Conservation (phyloP, 2,329 filamentous ascomycete genomes). For the Diplodia sapinea region DNA sequence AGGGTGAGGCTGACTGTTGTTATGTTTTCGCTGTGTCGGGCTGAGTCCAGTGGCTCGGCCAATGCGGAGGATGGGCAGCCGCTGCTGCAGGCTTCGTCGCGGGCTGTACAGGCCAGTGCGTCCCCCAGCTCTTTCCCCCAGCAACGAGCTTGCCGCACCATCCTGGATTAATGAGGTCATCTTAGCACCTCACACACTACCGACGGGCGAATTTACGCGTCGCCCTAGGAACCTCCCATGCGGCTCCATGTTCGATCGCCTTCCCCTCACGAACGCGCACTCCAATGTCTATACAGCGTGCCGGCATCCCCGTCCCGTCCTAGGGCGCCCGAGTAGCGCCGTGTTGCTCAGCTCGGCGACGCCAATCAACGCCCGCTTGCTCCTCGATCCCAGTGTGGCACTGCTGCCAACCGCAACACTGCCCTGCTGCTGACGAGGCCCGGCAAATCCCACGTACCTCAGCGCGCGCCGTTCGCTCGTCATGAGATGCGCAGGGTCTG, state of each 20-base stretch:
- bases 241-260: slow-evolving; percentile 1
- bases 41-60: slow-evolving; percentile 9
- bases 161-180: slow-evolving; percentile 23
- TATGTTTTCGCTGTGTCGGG: slow-evolving; percentile 5
- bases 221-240: neutral
- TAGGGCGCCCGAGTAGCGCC: slow-evolving; percentile 12
- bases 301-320: neutral
- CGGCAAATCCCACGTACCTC: neutral
- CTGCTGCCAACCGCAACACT: slow-evolving; percentile 11
- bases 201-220: neutral
- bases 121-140: neutral
- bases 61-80: neutral
- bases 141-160: neutral
- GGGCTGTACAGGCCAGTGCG: no score
- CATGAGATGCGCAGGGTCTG: slow-evolving; percentile 22
- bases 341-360: slow-evolving; percentile 18
- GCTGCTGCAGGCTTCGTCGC: slow-evolving; percentile 24
- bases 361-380: slow-evolving; percentile 12
- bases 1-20: neutral
- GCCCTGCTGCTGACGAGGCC: slow-evolving; percentile 26
- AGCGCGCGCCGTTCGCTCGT: slow-evolving; percentile 10
- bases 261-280: neutral
- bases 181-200: neutral
- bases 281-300: neutral
- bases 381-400: neutral